Conservation (phyloP, 805 yeast genomes). For the Lipomyces sp. region DNA sequence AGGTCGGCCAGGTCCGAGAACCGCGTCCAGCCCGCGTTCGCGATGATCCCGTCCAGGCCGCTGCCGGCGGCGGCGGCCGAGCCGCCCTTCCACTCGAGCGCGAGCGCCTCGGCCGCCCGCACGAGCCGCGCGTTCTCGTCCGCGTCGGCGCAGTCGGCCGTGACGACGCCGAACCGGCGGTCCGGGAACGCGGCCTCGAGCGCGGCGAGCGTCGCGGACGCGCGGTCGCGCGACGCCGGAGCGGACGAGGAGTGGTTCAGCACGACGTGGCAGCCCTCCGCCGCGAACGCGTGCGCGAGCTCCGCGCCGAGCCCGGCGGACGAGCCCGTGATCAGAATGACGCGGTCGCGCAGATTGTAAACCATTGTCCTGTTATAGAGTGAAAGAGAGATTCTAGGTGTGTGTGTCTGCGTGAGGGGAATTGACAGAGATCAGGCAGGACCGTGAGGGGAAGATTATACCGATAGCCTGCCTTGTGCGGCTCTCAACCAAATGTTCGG, state of each 20-base stretch:
- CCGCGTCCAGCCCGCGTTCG: constrained; percentile 44
- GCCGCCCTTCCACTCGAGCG: constrained; percentile 9
- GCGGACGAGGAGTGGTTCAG: constrained; percentile 34
- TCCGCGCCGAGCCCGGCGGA: constrained; percentile 42
- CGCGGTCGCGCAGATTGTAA: constrained; percentile 32
- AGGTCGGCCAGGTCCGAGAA: constrained; percentile 37
- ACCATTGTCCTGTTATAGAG: constrained; percentile 19
- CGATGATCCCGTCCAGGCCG: constrained; percentile 42
- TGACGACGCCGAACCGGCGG: constrained; percentile 30
- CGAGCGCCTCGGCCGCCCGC: constrained; percentile 29
- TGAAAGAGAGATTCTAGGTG: no score
- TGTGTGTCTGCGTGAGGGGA: no score
- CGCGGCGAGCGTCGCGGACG: constrained; percentile 32
- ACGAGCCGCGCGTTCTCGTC: constrained; percentile 34
- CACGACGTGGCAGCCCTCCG: constrained; percentile 39
- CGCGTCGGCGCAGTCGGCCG: constrained; percentile 36
- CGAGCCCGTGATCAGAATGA: constrained; percentile 37
- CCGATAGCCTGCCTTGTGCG: no score
- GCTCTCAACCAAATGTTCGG: no score
- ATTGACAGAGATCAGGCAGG: no score
- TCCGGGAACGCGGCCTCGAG: constrained; percentile 17
- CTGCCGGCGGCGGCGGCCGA: no score
- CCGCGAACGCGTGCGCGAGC: constrained; percentile 38
- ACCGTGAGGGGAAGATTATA: no score
- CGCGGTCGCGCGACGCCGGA: constrained; percentile 36